These are phyloP conservation scores for Septoria linicola DNA, from an alignment of 2,329 filamentous ascomycete species.

Conservation along the genomic window DNA sequence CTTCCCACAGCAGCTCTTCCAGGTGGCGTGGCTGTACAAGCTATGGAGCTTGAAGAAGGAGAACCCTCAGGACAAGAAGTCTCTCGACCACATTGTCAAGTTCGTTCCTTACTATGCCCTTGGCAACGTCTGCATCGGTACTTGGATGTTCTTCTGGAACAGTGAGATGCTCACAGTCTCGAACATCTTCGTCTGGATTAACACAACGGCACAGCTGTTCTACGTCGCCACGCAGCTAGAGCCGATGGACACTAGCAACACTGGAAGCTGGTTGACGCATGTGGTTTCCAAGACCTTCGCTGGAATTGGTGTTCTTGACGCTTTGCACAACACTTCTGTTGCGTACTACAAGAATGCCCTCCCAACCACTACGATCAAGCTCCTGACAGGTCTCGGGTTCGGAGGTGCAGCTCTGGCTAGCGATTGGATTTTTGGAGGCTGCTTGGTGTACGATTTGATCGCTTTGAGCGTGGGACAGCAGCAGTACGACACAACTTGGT, in stretches of 20 bases:
- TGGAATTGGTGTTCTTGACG: conserved; percentile 59
- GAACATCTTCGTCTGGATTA: conserved; percentile 58
- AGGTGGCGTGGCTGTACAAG: conserved; percentile 58
- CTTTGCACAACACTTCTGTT: conserved; percentile 59
- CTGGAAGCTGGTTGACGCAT: conserved; percentile 57
- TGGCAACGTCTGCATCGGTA: conserved; percentile 60
- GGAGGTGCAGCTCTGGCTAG: conserved; percentile 51
- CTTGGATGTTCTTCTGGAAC: conserved; percentile 63
- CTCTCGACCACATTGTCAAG: conserved; percentile 52
- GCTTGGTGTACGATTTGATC: conserved; percentile 59
- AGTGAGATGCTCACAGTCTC: conserved; percentile 49
- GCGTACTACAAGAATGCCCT: conserved; percentile 54
- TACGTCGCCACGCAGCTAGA: conserved; percentile 53
- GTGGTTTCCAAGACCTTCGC: conserved; percentile 60
- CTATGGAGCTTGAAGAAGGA: conserved; percentile 52
- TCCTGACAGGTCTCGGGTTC: conserved; percentile 56
- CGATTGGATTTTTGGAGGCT: conserved; percentile 62
- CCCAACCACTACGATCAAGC: conserved; percentile 50
- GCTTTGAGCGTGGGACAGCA: conserved; percentile 56
- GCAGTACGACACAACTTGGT: conserved; percentile 51
- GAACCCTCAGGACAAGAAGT: conserved; percentile 42
- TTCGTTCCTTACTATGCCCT: conserved; percentile 57
- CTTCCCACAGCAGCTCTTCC: conserved; percentile 60
- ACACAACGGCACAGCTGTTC: conserved; percentile 55
- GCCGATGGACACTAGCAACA: conserved; percentile 49